phyloP scores from a whole-genome alignment of 495 filamentous ascomycete species.

The Penicillium odoratum region DNA sequence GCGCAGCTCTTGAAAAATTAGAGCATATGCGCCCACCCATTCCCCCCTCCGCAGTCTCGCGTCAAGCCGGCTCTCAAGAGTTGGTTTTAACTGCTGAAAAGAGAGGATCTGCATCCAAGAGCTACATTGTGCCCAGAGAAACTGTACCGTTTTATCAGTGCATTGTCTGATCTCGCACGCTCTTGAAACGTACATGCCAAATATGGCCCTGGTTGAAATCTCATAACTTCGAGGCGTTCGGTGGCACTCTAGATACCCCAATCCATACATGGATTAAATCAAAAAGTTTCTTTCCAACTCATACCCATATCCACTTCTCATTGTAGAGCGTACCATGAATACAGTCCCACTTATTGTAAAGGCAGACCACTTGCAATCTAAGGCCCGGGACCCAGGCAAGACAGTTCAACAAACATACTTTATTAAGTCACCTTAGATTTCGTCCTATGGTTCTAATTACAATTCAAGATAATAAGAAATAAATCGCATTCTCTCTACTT shows the following conservation, averaged over 20 bases:
- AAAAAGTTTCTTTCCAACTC: conserved; percentile 3
- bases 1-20: conserved; percentile 15
- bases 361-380: too few relatives aligned
- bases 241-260: conserved; percentile 17
- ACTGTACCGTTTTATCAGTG: background rate
- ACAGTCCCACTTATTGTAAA: background rate
- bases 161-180: background rate
- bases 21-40: conserved; percentile 9
- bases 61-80: conserved; percentile 3
- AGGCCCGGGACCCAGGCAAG: too few relatives aligned
- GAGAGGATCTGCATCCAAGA: background rate
- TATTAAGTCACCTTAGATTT: too few relatives aligned
- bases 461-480: too few relatives aligned
- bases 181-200: background rate
- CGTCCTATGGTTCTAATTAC: too few relatives aligned
- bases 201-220: conserved; percentile 1
- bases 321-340: background rate
- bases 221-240: background rate
- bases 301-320: background rate
- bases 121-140: background rate
- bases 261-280: conserved; percentile 13
- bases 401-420: too few relatives aligned
- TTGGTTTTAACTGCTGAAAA: background rate
- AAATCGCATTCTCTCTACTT: background rate
- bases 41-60: background rate